Conservation (phyloP, 2,329 filamentous ascomycete genomes). For the Cladosporium sp. region DNA sequence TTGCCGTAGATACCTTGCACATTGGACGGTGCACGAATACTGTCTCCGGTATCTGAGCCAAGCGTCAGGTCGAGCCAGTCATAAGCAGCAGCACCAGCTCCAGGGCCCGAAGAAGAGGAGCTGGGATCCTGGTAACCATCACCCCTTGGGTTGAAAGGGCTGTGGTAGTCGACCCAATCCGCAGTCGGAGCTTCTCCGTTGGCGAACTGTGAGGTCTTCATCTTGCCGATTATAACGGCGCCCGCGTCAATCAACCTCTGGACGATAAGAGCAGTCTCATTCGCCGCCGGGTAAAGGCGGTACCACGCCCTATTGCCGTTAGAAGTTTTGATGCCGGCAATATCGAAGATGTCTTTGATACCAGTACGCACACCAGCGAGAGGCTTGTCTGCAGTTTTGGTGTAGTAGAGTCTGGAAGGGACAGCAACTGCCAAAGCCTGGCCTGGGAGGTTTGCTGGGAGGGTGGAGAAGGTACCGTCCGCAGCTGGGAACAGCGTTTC, state of each 20-base stretch:
- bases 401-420: slow-evolving; percentile 63
- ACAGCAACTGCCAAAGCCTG: slow-evolving; percentile 54
- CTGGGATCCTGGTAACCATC: slow-evolving; percentile 51
- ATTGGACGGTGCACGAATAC: slow-evolving; percentile 51
- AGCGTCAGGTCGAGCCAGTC: slow-evolving; percentile 54
- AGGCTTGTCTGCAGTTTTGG: slow-evolving; percentile 55
- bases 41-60: slow-evolving; percentile 54
- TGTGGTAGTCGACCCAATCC: slow-evolving; percentile 53
- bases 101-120: slow-evolving; percentile 51
- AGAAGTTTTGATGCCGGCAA: slow-evolving; percentile 59
- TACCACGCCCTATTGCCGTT: slow-evolving; percentile 63
- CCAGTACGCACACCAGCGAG: slow-evolving; percentile 63
- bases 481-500: slow-evolving; percentile 46
- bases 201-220: slow-evolving; percentile 50
- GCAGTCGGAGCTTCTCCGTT: slow-evolving; percentile 52
- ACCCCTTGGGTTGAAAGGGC: slow-evolving; percentile 47
- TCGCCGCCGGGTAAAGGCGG: slow-evolving; percentile 52
- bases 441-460: slow-evolving; percentile 48
- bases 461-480: slow-evolving; percentile 46
- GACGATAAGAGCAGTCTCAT: slow-evolving; percentile 53
- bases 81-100: slow-evolving; percentile 49
- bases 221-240: slow-evolving; percentile 53
- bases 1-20: slow-evolving; percentile 56
- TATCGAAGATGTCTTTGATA: slow-evolving; percentile 64
- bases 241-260: slow-evolving; percentile 62